phyloP scores from a whole-genome alignment of 2,329 filamentous ascomycete genomes.

The Colletotrichum graminicola region DNA sequence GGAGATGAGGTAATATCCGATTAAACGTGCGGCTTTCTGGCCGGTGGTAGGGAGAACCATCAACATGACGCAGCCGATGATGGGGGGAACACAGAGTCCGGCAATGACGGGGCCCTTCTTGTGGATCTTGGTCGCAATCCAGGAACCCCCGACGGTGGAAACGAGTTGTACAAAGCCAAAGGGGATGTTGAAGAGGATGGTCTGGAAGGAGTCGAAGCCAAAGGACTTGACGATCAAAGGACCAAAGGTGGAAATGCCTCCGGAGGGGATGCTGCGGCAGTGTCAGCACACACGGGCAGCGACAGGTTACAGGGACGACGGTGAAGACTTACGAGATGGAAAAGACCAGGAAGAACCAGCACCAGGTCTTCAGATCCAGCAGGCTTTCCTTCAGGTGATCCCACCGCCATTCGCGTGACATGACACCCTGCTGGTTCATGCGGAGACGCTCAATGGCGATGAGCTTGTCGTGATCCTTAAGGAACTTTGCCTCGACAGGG shows the following conservation, averaged over 20 bases:
- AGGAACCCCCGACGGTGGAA: conserved; percentile 69
- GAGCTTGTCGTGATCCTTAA: conserved; percentile 67
- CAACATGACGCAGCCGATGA: conserved; percentile 67
- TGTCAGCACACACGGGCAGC: background rate
- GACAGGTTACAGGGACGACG: background rate
- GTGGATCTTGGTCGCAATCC: conserved; percentile 64
- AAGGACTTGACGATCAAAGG: conserved; percentile 70
- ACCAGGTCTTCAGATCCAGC: conserved; percentile 57
- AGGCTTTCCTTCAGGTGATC: conserved; percentile 56
- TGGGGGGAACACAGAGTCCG: conserved; percentile 67
- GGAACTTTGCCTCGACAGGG: conserved; percentile 69
- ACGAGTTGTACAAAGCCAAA: conserved; percentile 72
- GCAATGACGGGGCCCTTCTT: conserved; percentile 68
- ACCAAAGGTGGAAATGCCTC: conserved; percentile 70
- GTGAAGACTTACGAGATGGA: conserved; percentile 60
- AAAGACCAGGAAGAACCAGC: conserved; percentile 60
- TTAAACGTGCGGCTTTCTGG: conserved; percentile 63
- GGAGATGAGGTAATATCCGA: conserved; percentile 71
- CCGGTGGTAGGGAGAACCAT: conserved; percentile 60
- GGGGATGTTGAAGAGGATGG: conserved; percentile 71
- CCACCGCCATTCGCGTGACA: conserved; percentile 55
- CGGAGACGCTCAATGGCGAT: conserved; percentile 69
- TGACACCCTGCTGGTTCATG: conserved; percentile 62
- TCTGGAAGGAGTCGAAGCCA: conserved; percentile 66
- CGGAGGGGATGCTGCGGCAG: conserved; percentile 59